phyloP scores from a whole-genome alignment of 2,329 filamentous ascomycete species.

The Cadophora sp. region DNA sequence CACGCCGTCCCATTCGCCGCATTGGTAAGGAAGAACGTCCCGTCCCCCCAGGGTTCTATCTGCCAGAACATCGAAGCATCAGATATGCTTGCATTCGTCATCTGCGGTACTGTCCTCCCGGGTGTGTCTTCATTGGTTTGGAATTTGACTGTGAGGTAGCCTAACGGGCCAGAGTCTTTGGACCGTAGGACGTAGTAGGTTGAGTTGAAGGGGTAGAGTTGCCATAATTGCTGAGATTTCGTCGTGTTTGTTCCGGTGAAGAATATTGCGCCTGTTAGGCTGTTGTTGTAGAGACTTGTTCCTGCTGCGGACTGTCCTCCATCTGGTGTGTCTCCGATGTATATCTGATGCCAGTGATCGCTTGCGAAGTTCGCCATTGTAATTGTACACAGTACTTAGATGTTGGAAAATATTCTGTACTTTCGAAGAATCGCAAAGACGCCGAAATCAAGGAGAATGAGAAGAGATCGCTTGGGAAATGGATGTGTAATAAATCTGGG shows the following conservation, averaged over 20 bases:
- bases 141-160: slow-evolving; percentile 17
- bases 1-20: slow-evolving; percentile 29
- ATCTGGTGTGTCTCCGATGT: not conserved
- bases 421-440: not conserved
- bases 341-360: slow-evolving; percentile 18
- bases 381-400: not conserved
- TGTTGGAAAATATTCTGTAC: not conserved
- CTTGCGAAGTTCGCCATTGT: slow-evolving; percentile 15
- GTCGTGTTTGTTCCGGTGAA: slow-evolving; percentile 25
- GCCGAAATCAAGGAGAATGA: not conserved
- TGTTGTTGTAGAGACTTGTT: slow-evolving; percentile 12
- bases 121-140: slow-evolving; percentile 17
- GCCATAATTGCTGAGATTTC: slow-evolving; percentile 25
- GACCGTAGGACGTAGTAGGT: slow-evolving; percentile 28
- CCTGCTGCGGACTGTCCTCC: slow-evolving; percentile 15
- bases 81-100: slow-evolving; percentile 21
- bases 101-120: slow-evolving; percentile 24
- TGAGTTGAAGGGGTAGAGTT: slow-evolving; percentile 28
- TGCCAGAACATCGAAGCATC: slow-evolving; percentile 32
- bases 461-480: not conserved
- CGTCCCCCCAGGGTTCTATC: slow-evolving; percentile 32
- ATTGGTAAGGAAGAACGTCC: slow-evolving; percentile 32
- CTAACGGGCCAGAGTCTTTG: slow-evolving; percentile 16
- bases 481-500: not conserved
- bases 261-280: slow-evolving; percentile 20